Percentiles rank a stretch among this genome's conserved stretches.
Evolutionary conservation across 169 alveolate species (phyloP).

Genomic region (Amoebophrya sp.): DNA sequence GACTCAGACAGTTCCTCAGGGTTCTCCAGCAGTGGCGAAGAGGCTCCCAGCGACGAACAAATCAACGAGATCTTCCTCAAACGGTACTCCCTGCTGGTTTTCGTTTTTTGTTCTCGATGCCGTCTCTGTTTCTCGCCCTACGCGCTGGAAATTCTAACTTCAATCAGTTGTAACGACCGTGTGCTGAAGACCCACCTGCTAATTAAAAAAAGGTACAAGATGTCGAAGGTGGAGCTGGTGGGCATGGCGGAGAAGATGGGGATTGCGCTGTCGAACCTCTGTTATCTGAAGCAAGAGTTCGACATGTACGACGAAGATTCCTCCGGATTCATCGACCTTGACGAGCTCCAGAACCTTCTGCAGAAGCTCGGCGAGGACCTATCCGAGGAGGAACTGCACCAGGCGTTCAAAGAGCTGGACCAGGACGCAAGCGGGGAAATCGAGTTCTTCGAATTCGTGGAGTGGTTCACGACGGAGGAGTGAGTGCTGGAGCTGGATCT

Average conservation of each 20-base stretch:
- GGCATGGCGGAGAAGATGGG: neutral
- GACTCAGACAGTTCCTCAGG: neutral
- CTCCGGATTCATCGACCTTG: neutral
- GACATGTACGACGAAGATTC: neutral
- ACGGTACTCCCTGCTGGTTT: too few relatives aligned
- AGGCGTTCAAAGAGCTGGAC: neutral
- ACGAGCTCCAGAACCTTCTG: neutral
- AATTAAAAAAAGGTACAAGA: slow-evolving; percentile 5
- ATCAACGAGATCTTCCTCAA: neutral
- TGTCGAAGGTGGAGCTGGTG: neutral
- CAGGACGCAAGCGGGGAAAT: neutral
- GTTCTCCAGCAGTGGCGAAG: neutral
- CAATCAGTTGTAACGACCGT: too few relatives aligned
- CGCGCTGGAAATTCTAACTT: too few relatives aligned
- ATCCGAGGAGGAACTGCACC: neutral
- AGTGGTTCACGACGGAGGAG: neutral
- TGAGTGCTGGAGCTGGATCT: too few relatives aligned
- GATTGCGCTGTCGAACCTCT: neutral
- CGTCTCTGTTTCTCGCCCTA: too few relatives aligned
- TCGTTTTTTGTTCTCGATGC: too few relatives aligned
- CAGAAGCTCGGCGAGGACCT: neutral
- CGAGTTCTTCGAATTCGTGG: neutral
- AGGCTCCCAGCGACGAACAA: neutral
- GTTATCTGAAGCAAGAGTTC: neutral
- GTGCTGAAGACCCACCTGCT: too few relatives aligned